A percentile compares a stretch with the other conserved stretches of the same genome.
Evolutionary conservation across 2,329 filamentous ascomycete genomes (phyloP).

Genomic region (Byssochlamys sp.): DNA sequence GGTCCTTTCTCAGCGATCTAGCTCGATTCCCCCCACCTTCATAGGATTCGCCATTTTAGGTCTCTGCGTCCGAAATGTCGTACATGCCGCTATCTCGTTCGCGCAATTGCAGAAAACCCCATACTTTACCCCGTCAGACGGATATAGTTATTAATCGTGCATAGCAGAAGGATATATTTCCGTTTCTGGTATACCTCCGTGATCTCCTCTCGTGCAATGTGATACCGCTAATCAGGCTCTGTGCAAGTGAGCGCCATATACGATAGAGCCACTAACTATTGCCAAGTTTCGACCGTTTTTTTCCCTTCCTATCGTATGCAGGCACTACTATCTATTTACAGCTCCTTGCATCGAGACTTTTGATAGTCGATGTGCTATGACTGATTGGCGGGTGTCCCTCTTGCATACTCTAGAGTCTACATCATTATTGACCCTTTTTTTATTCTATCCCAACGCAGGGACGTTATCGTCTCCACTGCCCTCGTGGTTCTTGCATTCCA

Average conservation of each 20-base stretch:
- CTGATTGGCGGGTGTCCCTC: background rate
- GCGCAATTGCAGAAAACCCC: background rate
- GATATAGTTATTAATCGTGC: background rate
- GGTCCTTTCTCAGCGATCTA: background rate
- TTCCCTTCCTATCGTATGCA: background rate
- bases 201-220: background rate
- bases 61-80: background rate
- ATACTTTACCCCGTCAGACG: background rate
- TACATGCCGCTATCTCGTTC: background rate
- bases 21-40: background rate
- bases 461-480: conserved; percentile 1
- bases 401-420: background rate
- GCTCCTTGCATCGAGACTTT: background rate
- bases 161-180: background rate
- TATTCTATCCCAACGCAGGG: conserved; percentile 5
- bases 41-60: background rate
- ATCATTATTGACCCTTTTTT: background rate
- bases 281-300: background rate
- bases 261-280: background rate
- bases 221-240: background rate
- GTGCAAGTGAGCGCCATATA: background rate
- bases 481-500: background rate
- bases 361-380: background rate
- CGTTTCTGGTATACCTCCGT: background rate
- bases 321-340: background rate